Conservation (phyloP, 257 asterid species). For the Solanum ahanhuiri region DNA sequence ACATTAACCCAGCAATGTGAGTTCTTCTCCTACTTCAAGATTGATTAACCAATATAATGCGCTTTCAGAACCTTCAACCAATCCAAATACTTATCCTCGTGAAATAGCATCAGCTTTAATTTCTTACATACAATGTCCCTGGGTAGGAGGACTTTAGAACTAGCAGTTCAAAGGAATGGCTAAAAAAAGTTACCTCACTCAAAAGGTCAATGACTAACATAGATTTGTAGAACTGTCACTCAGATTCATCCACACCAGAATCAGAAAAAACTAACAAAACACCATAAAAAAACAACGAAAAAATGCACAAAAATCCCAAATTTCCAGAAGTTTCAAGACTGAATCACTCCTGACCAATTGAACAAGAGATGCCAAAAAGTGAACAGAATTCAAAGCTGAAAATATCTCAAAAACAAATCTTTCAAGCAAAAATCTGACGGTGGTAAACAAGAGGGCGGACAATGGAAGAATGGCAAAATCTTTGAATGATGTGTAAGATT, state of each 20-base stretch:
- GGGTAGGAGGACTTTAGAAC: background rate
- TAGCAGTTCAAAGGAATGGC: background rate
- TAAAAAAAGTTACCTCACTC: background rate
- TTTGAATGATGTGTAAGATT: conserved; percentile 59
- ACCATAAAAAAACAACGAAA: background rate
- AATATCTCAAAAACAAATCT: conserved; percentile 76
- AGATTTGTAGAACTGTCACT: background rate
- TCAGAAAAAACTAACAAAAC: background rate
- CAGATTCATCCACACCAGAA: background rate
- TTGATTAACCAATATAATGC: background rate
- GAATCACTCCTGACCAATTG: background rate
- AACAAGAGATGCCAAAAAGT: background rate
- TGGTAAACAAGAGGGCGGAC: conserved; percentile 59
- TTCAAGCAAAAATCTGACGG: conserved; percentile 76
- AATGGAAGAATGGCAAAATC: conserved; percentile 58
- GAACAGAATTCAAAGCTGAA: background rate
- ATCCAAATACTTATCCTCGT: background rate
- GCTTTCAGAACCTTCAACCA: background rate
- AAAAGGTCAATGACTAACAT: background rate
- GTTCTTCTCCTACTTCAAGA: background rate
- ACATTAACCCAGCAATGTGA: background rate
- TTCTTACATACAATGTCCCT: background rate
- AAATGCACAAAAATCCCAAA: background rate
- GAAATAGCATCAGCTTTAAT: background rate
- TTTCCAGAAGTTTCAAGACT: background rate